Evolutionary conservation across 2,329 filamentous ascomycete species (phyloP), one percentile per base, ranked within the genome.

Genomic region (Dactylonectria estremocensis): DNA sequence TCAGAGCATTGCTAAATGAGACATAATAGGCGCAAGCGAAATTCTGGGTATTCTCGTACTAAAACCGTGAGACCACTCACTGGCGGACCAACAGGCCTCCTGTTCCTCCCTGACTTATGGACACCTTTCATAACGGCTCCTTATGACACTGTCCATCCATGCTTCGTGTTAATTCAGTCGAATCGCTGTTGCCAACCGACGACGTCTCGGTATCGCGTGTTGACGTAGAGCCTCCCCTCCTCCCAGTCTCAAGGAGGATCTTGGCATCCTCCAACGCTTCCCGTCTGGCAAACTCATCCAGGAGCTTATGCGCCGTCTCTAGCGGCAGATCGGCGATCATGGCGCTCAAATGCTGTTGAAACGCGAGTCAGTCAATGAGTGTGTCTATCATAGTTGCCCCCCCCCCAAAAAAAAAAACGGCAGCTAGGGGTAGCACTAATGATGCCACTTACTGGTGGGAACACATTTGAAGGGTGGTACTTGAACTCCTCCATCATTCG

Each of bases 401-500:
- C n/a, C n/a, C n/a, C n/a, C n/a, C n/a, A n/a, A n/a, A n/a, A n/a
- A n/a, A n/a, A 22, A 13, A 14, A 14, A 28, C 40, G 24, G 8
- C 24, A 20, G 10, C 11, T 8, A 33, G 31, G 4, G 24, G 6
- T 10, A 10, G 18, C 22, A 53, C 10, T 35, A 6, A 11, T 8
- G n/a, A 11, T 8, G 5, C 10, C 28, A 59, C 61, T 8, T 33
- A 59, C 62, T 28, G 61, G 11, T 8, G 79, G 79, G 56, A 78
- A 80, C 14, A 80, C 68, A 10, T 75, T 56, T 13, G 78, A 79
- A 2, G 70, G 71, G 18, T 79, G 63, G 69, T 81, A 76, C 56
- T 74, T 78, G 66, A 81, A 77, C 57, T 81, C 80, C 63, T 81
- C 79, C 69, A 79, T 77, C 18, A 77, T 71, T 4, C 77, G 78